Evolutionary conservation across 1,139 yeast species (phyloP).

Genomic region (Yamadazyma dushanensis): DNA sequence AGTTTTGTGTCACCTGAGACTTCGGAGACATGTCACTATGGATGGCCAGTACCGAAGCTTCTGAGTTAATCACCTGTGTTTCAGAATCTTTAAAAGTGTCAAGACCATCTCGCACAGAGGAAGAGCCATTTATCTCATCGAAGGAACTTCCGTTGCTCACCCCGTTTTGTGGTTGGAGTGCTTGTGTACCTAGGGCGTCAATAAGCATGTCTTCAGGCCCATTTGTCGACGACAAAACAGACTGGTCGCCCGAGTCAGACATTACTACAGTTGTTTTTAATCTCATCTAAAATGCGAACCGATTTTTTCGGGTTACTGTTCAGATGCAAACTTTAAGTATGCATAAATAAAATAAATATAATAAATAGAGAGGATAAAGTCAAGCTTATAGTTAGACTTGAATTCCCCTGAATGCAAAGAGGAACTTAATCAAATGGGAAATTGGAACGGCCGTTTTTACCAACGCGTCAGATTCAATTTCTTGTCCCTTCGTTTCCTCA

Average conservation of each 20-base stretch:
- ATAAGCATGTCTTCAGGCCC: constrained; percentile 1
- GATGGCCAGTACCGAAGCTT: no score
- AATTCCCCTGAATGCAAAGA: neutral
- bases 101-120: constrained; percentile 2
- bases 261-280: constrained; percentile 1
- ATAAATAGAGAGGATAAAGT: no score
- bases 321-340: no score
- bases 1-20: no score
- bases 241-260: constrained; percentile 1
- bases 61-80: no score
- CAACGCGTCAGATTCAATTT: constrained; percentile 6
- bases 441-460: constrained; percentile 7
- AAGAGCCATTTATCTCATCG: neutral
- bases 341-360: no score
- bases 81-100: no score
- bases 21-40: no score
- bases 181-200: neutral
- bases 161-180: neutral
- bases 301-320: no score
- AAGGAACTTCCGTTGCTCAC: neutral
- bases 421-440: neutral
- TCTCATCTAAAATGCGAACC: constrained; percentile 2
- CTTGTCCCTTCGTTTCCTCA: constrained; percentile 19
- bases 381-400: constrained; percentile 2
- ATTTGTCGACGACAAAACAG: neutral